Base-by-base conservation (phyloP, 2,329 filamentous ascomycete genomes). In the Fusarium tupiense region DNA sequence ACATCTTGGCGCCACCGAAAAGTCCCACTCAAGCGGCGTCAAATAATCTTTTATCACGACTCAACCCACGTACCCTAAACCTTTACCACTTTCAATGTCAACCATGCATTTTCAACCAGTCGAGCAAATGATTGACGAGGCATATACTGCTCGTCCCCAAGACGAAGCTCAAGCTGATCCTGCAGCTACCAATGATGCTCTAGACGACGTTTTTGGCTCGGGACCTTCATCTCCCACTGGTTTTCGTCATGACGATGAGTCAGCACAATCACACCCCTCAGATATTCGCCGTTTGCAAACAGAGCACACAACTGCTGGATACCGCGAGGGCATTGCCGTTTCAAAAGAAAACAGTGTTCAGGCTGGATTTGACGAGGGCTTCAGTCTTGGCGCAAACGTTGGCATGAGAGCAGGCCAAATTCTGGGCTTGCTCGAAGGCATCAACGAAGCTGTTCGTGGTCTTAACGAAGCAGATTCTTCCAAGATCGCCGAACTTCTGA, bases 291-390 rank as follows among this genome's bases (percentile, higher is more conserved):
- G 93, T 31, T 88, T 98, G 22, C 91, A 93, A 77, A 88, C 90
- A 47, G 91, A 93, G 63, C 94, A 98, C 81, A 89, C 91, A 60
- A 98, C 93, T 13, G 91, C 93, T 44, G 96, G 96, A 26, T 98
- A 98, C 83, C 92, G 96, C 67, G 95, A 98, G 78, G 96, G 96
- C 50, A 89, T 98, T 61, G 88, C 92, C 1, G 86, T 85, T 7
- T 93, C 93, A 38, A 98, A 98, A 81, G 89, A 89, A 33, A 84
- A 87, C 54, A 92, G 91, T 77, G 90, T 98, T 33, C 96, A 99
- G 83, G 87, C 87, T 20, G 96, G 96, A 1, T 98, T 99, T 80
- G 96, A 99, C 81, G 94, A 96, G 73, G 96, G 96, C 0, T 98
- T 95, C 81, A 87, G 91, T 20, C 86, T 98, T 1, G 96, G 96